Percentiles rank a stretch among this genome's conserved stretches.
Conservation (phyloP, 108 stramenopile species). For the Craspedostauros australis region DNA sequence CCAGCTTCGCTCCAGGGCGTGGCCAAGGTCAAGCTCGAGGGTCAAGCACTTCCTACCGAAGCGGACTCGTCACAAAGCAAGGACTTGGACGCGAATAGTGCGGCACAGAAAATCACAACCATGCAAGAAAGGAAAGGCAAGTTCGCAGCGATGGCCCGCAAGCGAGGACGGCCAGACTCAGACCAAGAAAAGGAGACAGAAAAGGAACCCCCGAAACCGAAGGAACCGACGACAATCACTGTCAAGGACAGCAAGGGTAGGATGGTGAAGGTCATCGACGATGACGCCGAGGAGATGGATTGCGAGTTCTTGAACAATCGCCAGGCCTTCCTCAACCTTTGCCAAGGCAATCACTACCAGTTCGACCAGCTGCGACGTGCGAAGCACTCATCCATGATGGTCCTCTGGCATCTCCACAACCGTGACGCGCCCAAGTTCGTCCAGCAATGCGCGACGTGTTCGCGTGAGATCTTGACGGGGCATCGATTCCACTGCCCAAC, state of each 20-base stretch:
- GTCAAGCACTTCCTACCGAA: conserved; percentile 1
- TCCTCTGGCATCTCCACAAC: conserved; percentile 97
- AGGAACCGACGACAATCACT: conserved; percentile 28
- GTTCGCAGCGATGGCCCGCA: conserved; percentile 79
- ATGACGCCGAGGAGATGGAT: conserved; percentile 81
- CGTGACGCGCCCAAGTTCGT: conserved; percentile 95
- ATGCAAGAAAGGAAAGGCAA: conserved; percentile 45
- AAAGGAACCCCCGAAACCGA: conserved; percentile 24
- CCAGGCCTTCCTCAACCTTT: conserved; percentile 83
- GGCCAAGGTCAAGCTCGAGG: too few relatives aligned
- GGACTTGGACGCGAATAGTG: background rate
- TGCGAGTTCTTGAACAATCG: conserved; percentile 88
- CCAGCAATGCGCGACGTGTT: conserved; percentile 84
- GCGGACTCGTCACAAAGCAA: background rate
- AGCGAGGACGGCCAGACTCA: conserved; percentile 44
- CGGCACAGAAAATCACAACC: conserved; percentile 6
- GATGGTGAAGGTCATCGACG: conserved; percentile 78
- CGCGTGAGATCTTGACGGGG: conserved; percentile 76
- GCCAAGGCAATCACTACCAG: conserved; percentile 97
- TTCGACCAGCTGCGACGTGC: conserved; percentile 95
- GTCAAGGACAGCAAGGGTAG: conserved; percentile 80
- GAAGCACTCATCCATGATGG: conserved; percentile 99
- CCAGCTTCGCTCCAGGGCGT: too few relatives aligned
- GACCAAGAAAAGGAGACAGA: conserved; percentile 28
- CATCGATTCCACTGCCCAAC: conserved; percentile 84